Evolutionary conservation across 2,329 filamentous ascomycete genomes (phyloP).

Genomic region (Dissoconium aciculare): DNA sequence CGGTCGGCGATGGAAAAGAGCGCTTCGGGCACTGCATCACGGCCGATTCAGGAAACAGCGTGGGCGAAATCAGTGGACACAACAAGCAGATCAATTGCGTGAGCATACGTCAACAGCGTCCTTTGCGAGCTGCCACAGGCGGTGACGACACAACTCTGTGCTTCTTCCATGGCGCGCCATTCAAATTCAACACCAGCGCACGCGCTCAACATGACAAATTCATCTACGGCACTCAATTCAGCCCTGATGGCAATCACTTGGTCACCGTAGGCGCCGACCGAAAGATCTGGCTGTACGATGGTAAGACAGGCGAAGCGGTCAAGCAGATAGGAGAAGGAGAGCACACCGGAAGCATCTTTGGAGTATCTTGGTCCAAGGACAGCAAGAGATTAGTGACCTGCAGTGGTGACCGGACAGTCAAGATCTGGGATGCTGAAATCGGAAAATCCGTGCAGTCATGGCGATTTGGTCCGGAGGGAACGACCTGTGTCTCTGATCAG

Average conservation of each 20-base stretch:
- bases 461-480: slow-evolving; percentile 63
- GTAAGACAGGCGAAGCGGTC: slow-evolving; percentile 78
- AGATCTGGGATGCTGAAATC: slow-evolving; percentile 78
- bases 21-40: slow-evolving; percentile 89
- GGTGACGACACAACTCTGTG: slow-evolving; percentile 81
- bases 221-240: slow-evolving; percentile 75
- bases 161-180: slow-evolving; percentile 86
- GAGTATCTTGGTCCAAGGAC: slow-evolving; percentile 77
- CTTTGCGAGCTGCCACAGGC: slow-evolving; percentile 80
- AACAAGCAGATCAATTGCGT: slow-evolving; percentile 83
- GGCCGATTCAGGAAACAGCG: slow-evolving; percentile 86
- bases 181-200: slow-evolving; percentile 84
- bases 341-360: slow-evolving; percentile 86
- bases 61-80: slow-evolving; percentile 87
- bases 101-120: slow-evolving; percentile 74
- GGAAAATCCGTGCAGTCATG: slow-evolving; percentile 67
- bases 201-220: slow-evolving; percentile 73
- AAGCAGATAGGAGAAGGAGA: slow-evolving; percentile 59
- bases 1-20: slow-evolving; percentile 88
- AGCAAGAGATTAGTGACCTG: slow-evolving; percentile 78
- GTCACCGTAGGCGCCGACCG: slow-evolving; percentile 88
- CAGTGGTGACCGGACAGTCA: slow-evolving; percentile 86
- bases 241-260: slow-evolving; percentile 66
- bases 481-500: slow-evolving; percentile 61
- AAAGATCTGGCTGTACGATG: slow-evolving; percentile 87